A percentile compares a stretch with the other conserved stretches of the same genome.
phyloP scores from a whole-genome alignment of 805 yeast species.

The Pichia occidentalis region DNA sequence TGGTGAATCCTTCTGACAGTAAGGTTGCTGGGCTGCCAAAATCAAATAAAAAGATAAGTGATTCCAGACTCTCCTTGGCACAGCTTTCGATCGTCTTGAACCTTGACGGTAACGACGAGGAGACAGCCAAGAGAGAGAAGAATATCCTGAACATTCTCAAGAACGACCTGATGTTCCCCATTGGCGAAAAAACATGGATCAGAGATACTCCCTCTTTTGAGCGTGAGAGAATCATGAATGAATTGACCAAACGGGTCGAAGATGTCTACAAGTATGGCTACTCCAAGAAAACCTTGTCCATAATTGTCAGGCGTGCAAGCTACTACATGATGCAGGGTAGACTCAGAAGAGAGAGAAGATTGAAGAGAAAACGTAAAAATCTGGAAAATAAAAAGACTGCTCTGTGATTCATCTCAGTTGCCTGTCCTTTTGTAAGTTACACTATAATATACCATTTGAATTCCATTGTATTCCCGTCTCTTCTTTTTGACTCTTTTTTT shows the following conservation, averaged over 20 bases:
- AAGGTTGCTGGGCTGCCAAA: neutral
- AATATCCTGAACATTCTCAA: constrained; percentile 47
- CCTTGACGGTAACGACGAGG: constrained; percentile 40
- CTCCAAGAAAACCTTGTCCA: constrained; percentile 51
- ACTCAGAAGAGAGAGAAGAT: constrained; percentile 59
- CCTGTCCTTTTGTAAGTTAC: too few species aligned
- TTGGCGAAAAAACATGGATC: constrained; percentile 81
- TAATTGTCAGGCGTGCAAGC: constrained; percentile 73
- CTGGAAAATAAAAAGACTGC: neutral
- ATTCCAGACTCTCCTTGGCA: constrained; percentile 51
- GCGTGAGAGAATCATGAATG: constrained; percentile 42
- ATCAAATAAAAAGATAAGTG: constrained; percentile 26
- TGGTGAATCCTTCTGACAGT: too few species aligned
- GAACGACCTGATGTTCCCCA: constrained; percentile 56
- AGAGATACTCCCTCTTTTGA: constrained; percentile 59
- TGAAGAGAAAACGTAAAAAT: constrained; percentile 21
- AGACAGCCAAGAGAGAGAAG: constrained; percentile 51
- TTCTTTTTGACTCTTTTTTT: too few species aligned
- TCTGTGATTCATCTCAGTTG: too few species aligned
- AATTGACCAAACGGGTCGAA: constrained; percentile 42
- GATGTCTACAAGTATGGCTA: constrained; percentile 46
- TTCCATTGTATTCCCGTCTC: too few species aligned
- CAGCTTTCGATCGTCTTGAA: constrained; percentile 49
- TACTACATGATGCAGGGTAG: constrained; percentile 77
- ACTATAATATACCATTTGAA: too few species aligned